Base-by-base conservation (phyloP, 768 basidiomycete species). In the Boletales sp. region DNA sequence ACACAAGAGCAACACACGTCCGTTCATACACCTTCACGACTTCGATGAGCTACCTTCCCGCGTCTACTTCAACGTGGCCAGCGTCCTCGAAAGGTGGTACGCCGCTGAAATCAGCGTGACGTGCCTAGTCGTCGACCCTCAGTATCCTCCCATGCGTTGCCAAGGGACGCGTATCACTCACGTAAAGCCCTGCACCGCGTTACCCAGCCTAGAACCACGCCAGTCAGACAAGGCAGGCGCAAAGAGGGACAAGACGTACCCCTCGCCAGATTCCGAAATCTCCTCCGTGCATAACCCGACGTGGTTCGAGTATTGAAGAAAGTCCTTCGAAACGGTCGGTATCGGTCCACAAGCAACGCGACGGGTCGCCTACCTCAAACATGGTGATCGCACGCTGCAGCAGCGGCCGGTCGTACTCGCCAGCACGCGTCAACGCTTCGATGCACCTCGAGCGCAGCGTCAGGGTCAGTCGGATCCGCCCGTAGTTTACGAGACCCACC, bases 141-240 rank as follows among this genome's bases (percentile, higher is more conserved):
- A 50, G 3, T 40, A 19, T 24, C 43, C 2, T 14, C 10, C 6
- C 27, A n/a, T n/a, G n/a, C 6, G 14, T 36, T 32, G 12, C 5
- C 38, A 21, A 12, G 18, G 18, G 5, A 29, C 13, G 37, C 35
- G 14, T 18, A 17, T 27, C 21, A 78, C 87, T 56, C 68, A 88
- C 86, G 90, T 93, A 68, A 93, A 93, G 31, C 89, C 90, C 68
- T 93, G 90, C 17, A 92, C 90, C 2, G 90, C 86, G 54, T 93
- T 93, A 6, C 90, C 90, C 36, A 93, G 76, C 13, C 89, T 90
- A 14, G 43, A 41, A 40, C 17, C 17, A 40, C 5, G 24, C 5
- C 24, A 6, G 7, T 27, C 24, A 27, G 24, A 3, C 24, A 27
- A 27, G 24, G 24, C 7, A 6, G 24, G 39, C n/a, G 30, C 40